Evolutionary conservation across 208 protist genomes (phyloP).

Genomic region (Trypanosoma boissoni): DNA sequence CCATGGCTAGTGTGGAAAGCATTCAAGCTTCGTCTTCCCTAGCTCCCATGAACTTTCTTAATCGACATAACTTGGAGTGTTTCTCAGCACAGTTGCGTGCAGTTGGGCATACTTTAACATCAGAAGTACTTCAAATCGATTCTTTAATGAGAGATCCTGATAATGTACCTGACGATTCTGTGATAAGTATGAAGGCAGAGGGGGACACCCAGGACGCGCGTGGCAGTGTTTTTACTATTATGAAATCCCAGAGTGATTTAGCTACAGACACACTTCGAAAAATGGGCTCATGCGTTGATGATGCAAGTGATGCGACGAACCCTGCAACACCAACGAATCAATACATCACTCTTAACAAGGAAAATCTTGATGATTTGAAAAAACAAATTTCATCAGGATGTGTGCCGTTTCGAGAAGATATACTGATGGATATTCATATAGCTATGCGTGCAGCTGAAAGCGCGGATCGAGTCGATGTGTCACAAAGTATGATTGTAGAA

Average conservation of each 20-base stretch:
- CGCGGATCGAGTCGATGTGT: not conserved
- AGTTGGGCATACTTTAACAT: not conserved
- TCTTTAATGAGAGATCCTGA: not conserved
- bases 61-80: conserved; percentile 15
- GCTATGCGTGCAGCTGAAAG: not conserved
- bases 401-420: not conserved
- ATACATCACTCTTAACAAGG: not conserved
- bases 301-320: not conserved
- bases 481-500: not conserved
- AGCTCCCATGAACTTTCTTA: conserved; percentile 1
- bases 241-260: not conserved
- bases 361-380: not conserved
- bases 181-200: not conserved
- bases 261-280: not conserved
- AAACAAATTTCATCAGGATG: not conserved
- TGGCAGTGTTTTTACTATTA: not conserved
- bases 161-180: not conserved
- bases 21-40: conserved; percentile 1
- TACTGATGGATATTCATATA: not conserved
- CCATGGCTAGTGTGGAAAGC: conserved; percentile 18
- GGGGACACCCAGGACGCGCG: not conserved
- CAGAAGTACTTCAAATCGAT: conserved; percentile 6
- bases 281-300: not conserved
- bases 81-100: conserved; percentile 16
- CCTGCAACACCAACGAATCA: not conserved